phyloP scores from a whole-genome alignment of 352 stramenopile species.

The Peronospora farinosa region DNA sequence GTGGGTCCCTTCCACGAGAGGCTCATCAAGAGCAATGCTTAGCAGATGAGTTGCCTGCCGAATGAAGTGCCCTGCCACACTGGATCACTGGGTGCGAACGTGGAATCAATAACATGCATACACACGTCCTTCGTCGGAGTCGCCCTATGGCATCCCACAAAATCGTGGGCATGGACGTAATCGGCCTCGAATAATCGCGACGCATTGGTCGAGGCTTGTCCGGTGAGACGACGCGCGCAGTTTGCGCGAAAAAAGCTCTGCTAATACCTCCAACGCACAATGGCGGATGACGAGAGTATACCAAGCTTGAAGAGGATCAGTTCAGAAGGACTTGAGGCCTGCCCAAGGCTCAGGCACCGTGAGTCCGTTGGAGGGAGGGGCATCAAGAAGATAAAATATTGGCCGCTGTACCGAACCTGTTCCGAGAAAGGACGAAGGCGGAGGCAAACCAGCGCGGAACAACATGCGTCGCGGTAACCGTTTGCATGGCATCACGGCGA shows the following conservation, averaged over 20 bases:
- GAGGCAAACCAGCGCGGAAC: slow-evolving; percentile 1
- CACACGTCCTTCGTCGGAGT: slow-evolving; percentile 5
- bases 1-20: not conserved
- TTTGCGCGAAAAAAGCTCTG: slow-evolving; percentile 1
- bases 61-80: no score
- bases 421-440: not conserved
- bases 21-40: no score
- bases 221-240: no score
- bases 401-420: not conserved
- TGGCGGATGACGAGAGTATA: no score
- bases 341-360: no score
- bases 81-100: no score
- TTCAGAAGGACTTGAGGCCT: not conserved
- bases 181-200: not conserved
- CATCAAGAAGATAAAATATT: slow-evolving; percentile 13
- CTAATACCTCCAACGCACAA: not conserved
- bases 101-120: not conserved
- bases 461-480: not conserved
- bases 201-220: not conserved
- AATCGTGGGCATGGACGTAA: slow-evolving; percentile 7
- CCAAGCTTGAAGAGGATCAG: not conserved
- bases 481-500: slow-evolving; percentile 4
- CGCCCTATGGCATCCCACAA: not conserved
- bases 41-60: no score
- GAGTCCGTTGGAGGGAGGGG: not conserved